Percentiles rank a stretch among this genome's conserved stretches.
phyloP scores from a whole-genome alignment of 164 flowering plant species.

The Macadamia integrifolia region DNA sequence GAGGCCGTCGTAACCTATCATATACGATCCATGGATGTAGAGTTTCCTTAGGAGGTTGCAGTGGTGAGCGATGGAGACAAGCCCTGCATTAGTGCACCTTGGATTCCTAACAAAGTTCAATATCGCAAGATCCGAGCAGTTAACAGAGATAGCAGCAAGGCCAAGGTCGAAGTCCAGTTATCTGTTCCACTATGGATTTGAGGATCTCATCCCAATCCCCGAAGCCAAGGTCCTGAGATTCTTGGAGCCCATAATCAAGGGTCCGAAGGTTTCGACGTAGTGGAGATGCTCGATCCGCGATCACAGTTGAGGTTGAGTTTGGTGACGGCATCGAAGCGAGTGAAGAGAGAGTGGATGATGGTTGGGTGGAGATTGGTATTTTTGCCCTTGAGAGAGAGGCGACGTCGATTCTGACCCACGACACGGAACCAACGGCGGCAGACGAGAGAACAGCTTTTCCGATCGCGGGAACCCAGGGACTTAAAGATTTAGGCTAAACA shows the following conservation, averaged over 20 bases:
- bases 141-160: slow-evolving; percentile 41
- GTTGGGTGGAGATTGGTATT: slow-evolving; percentile 23
- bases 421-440: slow-evolving; percentile 60
- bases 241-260: slow-evolving; percentile 47
- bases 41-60: slow-evolving; percentile 68
- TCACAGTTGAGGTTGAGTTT: slow-evolving; percentile 67
- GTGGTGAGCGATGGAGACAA: slow-evolving; percentile 39
- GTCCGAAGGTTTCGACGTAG: slow-evolving; percentile 62
- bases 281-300: slow-evolving; percentile 65
- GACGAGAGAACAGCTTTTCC: slow-evolving; percentile 63
- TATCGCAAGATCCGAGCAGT: slow-evolving; percentile 46
- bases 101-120: slow-evolving; percentile 63
- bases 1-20: slow-evolving; percentile 73
- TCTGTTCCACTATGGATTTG: slow-evolving; percentile 29
- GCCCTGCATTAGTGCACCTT: slow-evolving; percentile 61
- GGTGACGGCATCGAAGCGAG: slow-evolving; percentile 63
- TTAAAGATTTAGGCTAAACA: slow-evolving; percentile 63
- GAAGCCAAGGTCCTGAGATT: slow-evolving; percentile 51
- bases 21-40: slow-evolving; percentile 74
- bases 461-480: slow-evolving; percentile 50
- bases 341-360: slow-evolving; percentile 37
- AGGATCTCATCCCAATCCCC: slow-evolving; percentile 80
- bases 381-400: slow-evolving; percentile 56
- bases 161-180: slow-evolving; percentile 48
- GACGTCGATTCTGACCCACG: slow-evolving; percentile 64